phyloP scores from a whole-genome alignment of 2,329 filamentous ascomycete species.

The Diaporthe helianthi region DNA sequence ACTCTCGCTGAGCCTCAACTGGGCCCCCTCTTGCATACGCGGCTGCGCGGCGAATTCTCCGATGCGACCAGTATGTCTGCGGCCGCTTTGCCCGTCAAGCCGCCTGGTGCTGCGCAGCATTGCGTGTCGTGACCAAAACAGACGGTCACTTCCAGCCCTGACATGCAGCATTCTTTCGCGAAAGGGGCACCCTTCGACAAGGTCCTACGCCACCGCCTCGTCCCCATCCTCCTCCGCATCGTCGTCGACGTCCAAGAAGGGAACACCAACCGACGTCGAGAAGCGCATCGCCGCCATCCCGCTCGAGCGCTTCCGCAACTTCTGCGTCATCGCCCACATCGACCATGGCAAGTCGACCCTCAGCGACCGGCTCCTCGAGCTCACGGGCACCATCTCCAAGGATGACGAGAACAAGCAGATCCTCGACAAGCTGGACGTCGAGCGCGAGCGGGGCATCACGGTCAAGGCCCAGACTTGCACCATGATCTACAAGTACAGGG shows the following conservation, averaged over 20 bases:
- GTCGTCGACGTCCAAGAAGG: conserved; percentile 22
- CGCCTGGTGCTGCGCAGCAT: conserved; percentile 32
- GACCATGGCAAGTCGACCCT: conserved; percentile 99
- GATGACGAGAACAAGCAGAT: conserved; percentile 90
- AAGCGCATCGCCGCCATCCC: conserved; percentile 75
- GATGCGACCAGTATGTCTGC: conserved; percentile 46
- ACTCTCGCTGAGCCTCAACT: conserved; percentile 14
- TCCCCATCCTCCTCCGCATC: not conserved
- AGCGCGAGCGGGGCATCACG: conserved; percentile 94
- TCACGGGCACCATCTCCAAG: conserved; percentile 89
- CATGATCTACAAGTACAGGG: conserved; percentile 91
- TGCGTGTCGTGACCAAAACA: conserved; percentile 30
- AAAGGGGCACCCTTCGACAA: not conserved
- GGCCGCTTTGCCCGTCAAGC: conserved; percentile 39
- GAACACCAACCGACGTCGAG: conserved; percentile 52
- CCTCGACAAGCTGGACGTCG: conserved; percentile 95
- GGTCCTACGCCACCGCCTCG: conserved; percentile 30
- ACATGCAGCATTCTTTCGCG: not conserved
- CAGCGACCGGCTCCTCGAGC: conserved; percentile 88
- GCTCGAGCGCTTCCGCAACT: conserved; percentile 85
- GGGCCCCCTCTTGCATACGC: conserved; percentile 40
- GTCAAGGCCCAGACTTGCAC: conserved; percentile 99
- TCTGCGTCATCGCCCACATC: conserved; percentile 98
- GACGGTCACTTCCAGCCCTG: not conserved
- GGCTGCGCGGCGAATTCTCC: conserved; percentile 38